Conservation (phyloP, 2,329 filamentous ascomycete species). For the Pezicula radicicola region DNA sequence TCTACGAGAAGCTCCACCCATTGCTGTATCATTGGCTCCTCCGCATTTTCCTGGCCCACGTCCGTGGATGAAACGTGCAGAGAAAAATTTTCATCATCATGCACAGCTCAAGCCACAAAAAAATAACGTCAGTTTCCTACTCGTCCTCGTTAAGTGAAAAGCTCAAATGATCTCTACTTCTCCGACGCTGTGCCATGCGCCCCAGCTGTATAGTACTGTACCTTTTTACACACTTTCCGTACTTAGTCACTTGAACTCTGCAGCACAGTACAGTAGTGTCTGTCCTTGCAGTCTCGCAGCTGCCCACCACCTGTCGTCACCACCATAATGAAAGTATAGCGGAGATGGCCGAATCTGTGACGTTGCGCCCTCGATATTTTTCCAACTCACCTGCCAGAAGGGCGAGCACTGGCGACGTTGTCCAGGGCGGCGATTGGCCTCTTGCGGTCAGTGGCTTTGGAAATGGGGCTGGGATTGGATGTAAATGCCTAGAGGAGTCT, state of each 20-base stretch:
- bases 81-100: conserved; percentile 1
- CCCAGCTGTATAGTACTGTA: too few species aligned
- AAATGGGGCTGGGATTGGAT: not conserved
- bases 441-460: not conserved
- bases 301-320: not conserved
- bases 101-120: not conserved
- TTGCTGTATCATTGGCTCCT: conserved; percentile 11
- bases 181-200: too few species aligned
- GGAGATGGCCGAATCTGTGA: not conserved
- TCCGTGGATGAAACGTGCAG: conserved; percentile 4
- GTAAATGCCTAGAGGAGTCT: not conserved
- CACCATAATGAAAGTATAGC: not conserved
- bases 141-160: too few species aligned
- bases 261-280: not conserved
- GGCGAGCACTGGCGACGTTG: not conserved
- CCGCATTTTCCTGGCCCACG: conserved; percentile 8
- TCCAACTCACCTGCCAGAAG: not conserved
- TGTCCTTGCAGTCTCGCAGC: not conserved
- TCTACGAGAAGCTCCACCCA: not conserved
- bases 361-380: not conserved
- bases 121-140: too few species aligned
- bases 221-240: too few species aligned
- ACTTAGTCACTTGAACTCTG: not conserved
- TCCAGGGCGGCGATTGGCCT: not conserved
- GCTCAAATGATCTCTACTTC: too few species aligned